These are phyloP conservation scores for Combretum micranthum DNA, from an alignment of 345 rosid species.

Conservation along the genomic window DNA sequence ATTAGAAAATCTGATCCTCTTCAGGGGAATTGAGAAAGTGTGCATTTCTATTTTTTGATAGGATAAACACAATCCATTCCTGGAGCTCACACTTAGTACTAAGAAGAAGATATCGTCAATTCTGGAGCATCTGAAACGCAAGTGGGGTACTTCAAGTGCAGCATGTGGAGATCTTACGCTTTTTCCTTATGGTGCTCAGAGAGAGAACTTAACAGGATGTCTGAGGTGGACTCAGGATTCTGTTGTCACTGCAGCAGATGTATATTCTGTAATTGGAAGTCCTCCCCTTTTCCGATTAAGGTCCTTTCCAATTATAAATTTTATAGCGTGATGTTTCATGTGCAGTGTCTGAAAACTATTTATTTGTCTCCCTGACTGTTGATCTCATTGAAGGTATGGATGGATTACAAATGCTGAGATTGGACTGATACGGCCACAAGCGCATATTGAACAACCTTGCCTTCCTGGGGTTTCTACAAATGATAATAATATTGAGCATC, in stretches of 20 bases:
- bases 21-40: constrained; percentile 5
- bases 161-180: constrained; percentile 81
- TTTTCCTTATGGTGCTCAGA: constrained; percentile 62
- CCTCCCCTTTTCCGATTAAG: constrained; percentile 86
- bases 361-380: constrained; percentile 1
- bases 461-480: constrained; percentile 21
- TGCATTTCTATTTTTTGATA: constrained; percentile 27
- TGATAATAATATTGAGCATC: constrained; percentile 5
- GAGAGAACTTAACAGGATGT: constrained; percentile 48
- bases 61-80: constrained; percentile 92
- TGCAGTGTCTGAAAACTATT: constrained; percentile 1
- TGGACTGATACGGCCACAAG: constrained; percentile 31
- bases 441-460: constrained; percentile 23
- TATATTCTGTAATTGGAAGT: constrained; percentile 59
- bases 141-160: constrained; percentile 87
- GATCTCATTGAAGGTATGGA: constrained; percentile 71
- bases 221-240: constrained; percentile 86
- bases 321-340: constrained; percentile 11
- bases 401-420: constrained; percentile 56
- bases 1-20: constrained; percentile 10
- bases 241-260: constrained; percentile 62
- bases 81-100: constrained; percentile 92
- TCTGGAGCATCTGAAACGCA: constrained; percentile 84
- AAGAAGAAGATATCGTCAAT: constrained; percentile 96
- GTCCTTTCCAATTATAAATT: constrained; percentile 28